Evolutionary conservation across 306 rosid genomes (phyloP).

Genomic region (Acacia acuminata): DNA sequence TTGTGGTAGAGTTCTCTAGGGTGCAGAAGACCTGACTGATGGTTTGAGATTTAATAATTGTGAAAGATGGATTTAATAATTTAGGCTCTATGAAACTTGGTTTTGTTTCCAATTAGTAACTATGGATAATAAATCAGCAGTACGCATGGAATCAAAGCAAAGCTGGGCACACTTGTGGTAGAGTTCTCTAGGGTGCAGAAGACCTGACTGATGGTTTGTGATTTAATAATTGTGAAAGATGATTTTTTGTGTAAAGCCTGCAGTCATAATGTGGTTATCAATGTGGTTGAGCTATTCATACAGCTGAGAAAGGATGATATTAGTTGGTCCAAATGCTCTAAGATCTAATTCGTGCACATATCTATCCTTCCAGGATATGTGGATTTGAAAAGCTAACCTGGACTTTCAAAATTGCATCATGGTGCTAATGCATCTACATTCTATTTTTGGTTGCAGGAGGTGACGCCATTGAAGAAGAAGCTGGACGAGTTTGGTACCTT

Average conservation of each 20-base stretch:
- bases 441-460: constrained; percentile 71
- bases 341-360: constrained; percentile 23
- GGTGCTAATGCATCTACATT: constrained; percentile 21
- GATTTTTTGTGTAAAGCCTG: background rate
- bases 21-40: constrained; percentile 2
- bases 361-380: constrained; percentile 17
- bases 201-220: constrained; percentile 10
- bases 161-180: constrained; percentile 6
- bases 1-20: constrained; percentile 20
- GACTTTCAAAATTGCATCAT: constrained; percentile 10
- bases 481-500: constrained; percentile 94
- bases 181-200: constrained; percentile 13
- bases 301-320: constrained; percentile 19
- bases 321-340: constrained; percentile 26
- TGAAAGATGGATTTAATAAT: constrained; percentile 12
- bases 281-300: constrained; percentile 17
- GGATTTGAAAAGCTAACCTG: constrained; percentile 24
- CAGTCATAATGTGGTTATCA: constrained; percentile 10
- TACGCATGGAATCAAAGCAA: constrained; percentile 14
- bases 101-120: constrained; percentile 16
- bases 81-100: constrained; percentile 14
- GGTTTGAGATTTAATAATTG: constrained; percentile 23
- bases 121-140: constrained; percentile 12
- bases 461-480: constrained; percentile 93
- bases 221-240: constrained; percentile 21